A percentile compares a stretch with the other conserved stretches of the same genome.
These are phyloP conservation scores for Neoarthrinium moseri DNA, from an alignment of 2,329 filamentous ascomycete genomes.

Conservation along the genomic window DNA sequence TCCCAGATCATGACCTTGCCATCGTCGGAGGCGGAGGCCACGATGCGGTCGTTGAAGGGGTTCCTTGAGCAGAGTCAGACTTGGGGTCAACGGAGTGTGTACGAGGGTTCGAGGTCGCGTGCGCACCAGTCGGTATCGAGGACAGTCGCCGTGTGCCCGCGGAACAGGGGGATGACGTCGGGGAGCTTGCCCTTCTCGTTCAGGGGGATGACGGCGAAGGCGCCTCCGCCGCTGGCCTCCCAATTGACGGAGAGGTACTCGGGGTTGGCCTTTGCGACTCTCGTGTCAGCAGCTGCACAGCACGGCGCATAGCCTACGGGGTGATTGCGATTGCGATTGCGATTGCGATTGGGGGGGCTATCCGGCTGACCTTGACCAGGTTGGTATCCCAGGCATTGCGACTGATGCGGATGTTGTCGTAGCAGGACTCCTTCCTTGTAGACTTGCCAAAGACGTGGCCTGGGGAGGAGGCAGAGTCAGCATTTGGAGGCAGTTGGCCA, in stretches of 20 bases:
- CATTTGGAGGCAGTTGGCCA: slow-evolving; percentile 19
- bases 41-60: slow-evolving; percentile 90
- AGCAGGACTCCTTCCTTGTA: slow-evolving; percentile 96
- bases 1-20: slow-evolving; percentile 97
- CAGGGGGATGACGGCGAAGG: slow-evolving; percentile 92
- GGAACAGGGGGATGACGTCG: slow-evolving; percentile 90
- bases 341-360: neutral
- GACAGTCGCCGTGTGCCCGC: slow-evolving; percentile 92
- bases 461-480: slow-evolving; percentile 38
- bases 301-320: slow-evolving; percentile 5
- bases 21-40: slow-evolving; percentile 94
- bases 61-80: slow-evolving; percentile 60
- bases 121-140: slow-evolving; percentile 93
- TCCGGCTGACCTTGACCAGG: slow-evolving; percentile 74
- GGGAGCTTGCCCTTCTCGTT: slow-evolving; percentile 87
- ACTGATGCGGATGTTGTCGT: slow-evolving; percentile 96
- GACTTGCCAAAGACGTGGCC: slow-evolving; percentile 98
- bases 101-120: slow-evolving; percentile 16
- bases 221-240: slow-evolving; percentile 93
- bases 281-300: slow-evolving; percentile 15
- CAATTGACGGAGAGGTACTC: slow-evolving; percentile 97
- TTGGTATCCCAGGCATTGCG: slow-evolving; percentile 99
- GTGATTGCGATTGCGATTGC: too few relatives aligned
- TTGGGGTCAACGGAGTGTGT: slow-evolving; percentile 14
- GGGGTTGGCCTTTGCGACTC: slow-evolving; percentile 73